Evolutionary conservation across 805 yeast species (phyloP), one percentile per base, ranked within the genome.

Genomic region (Schwanniomyces polymorphus): DNA sequence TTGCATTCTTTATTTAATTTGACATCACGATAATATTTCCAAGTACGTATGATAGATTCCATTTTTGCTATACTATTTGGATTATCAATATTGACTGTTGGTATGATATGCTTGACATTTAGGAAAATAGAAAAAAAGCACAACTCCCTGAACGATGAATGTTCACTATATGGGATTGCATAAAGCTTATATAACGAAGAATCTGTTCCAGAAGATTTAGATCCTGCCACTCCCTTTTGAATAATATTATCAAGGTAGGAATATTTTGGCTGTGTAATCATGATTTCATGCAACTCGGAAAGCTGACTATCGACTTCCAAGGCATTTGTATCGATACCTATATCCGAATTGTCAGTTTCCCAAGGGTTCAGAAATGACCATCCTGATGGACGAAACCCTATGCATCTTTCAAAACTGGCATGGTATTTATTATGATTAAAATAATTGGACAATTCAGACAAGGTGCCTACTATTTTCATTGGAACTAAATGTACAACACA

Each of bases 81-180:
- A 44, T 57, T 61, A 14, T 61, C 65, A 10, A 67, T 58, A 47
- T 80, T 81, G 4, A 92, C 99, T 0, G 99, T 94, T 0, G 97
- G 94, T 7, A 91, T 81, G 11, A 89, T 78, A 35, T 73, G 58
- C 0, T 66, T 65, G 52, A 81, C 77, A 7, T 76, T 63, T 35
- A 89, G 54, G 18, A 76, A 65, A 2, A 78, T 68, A 18, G 85
- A 79, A 59, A 92, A 88, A 45, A 77, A 75, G 10, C 85, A 75
- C 33, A 94, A 72, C 58, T 94, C 99, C 33, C 86, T 70, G 57
- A 84, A 92, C 47, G 96, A 88, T 9, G 97, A 89, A 67, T 94
- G 99, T 60, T 94, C 99, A 58, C 95, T 86, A 59, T 94, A 94
- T 0, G 99, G 98, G 1, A 91, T 79, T 9, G 78, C 64, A 54